Conservation (phyloP, 2,329 filamentous ascomycete genomes). For the Chrysoporthe cubensis region DNA sequence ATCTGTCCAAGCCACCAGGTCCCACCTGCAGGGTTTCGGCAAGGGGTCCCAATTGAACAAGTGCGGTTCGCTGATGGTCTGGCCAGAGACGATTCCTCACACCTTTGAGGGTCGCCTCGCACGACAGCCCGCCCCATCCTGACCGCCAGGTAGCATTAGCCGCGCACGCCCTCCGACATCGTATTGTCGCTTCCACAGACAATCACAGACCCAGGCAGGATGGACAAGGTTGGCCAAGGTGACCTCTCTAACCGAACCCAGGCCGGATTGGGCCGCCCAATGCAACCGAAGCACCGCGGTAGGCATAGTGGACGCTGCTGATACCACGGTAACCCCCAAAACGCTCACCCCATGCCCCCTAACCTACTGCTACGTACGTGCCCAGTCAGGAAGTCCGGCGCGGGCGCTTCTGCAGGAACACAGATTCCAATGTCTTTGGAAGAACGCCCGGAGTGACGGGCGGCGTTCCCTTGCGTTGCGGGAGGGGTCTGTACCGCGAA, state of each 20-base stretch:
- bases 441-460: not conserved
- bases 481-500: slow-evolving; percentile 19
- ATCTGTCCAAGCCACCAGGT: not conserved
- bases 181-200: not conserved
- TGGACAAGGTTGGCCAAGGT: not conserved
- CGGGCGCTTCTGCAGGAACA: slow-evolving; percentile 25
- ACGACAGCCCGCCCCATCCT: not conserved
- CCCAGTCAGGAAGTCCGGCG: slow-evolving; percentile 11
- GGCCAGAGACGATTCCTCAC: not conserved
- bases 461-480: not conserved
- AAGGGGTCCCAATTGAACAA: slow-evolving; percentile 8
- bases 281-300: not conserved
- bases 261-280: not conserved
- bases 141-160: not conserved
- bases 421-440: slow-evolving; percentile 4
- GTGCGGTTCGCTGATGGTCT: not conserved
- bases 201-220: not conserved
- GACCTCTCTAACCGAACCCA: not conserved
- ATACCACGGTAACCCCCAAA: not conserved
- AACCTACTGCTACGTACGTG: not conserved
- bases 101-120: not conserved
- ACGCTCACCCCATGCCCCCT: not conserved
- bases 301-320: not conserved
- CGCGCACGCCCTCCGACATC: slow-evolving; percentile 6
- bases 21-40: not conserved